phyloP scores from a whole-genome alignment of 2,329 filamentous ascomycete species.

The Aspergillus caelatus region DNA sequence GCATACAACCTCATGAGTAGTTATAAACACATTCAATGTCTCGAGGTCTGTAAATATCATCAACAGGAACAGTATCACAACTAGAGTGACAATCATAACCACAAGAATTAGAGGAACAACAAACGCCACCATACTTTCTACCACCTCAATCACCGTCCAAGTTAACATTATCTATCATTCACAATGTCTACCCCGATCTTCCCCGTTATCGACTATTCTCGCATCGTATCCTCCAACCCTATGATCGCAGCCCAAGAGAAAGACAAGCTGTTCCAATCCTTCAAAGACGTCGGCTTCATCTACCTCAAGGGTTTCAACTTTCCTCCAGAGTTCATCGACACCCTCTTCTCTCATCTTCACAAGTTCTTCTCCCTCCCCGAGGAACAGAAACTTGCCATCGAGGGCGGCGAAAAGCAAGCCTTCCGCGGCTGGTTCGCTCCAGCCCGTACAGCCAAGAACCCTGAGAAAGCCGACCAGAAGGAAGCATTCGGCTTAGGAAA shows the following conservation, averaged over 20 bases:
- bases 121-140: not conserved
- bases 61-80: not conserved
- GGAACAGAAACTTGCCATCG: constrained; percentile 2
- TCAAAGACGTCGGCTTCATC: constrained; percentile 11
- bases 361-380: constrained; percentile 7
- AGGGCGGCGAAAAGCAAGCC: constrained; percentile 8
- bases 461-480: constrained; percentile 7
- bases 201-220: not conserved
- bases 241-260: constrained; percentile 2
- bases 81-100: not conserved
- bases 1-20: not conserved
- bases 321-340: constrained; percentile 2
- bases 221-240: not conserved
- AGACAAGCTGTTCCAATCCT: constrained; percentile 6
- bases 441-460: constrained; percentile 3
- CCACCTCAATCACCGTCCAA: not conserved
- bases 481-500: constrained; percentile 10
- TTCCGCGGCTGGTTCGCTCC: constrained; percentile 14
- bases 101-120: not conserved
- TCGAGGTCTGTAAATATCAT: not conserved
- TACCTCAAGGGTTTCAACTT: constrained; percentile 11
- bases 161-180: not conserved
- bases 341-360: constrained; percentile 8
- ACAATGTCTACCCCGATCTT: not conserved
- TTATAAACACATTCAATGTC: not conserved